Percentiles rank a stretch among this genome's conserved stretches.
Evolutionary conservation across 371 early-diverging fungal genomes (phyloP).

Genomic region (Haplosporangium sp.): DNA sequence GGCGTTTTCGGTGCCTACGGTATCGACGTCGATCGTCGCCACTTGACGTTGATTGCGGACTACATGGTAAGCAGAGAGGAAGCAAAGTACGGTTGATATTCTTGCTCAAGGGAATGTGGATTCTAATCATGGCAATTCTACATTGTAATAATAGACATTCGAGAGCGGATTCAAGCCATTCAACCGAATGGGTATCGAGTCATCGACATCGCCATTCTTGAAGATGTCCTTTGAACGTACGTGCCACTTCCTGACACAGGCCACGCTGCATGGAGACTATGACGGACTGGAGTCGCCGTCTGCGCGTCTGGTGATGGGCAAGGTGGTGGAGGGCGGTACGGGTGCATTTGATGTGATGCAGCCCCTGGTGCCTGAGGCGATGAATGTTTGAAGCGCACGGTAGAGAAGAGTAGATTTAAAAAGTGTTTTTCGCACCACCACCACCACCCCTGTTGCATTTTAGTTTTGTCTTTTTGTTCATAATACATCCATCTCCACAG

Average conservation of each 20-base stretch:
- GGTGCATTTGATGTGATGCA: slow-evolving; percentile 92
- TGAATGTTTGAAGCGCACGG: slow-evolving; percentile 12
- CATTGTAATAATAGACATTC: slow-evolving; percentile 73
- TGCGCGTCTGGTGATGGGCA: slow-evolving; percentile 93
- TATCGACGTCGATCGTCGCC: slow-evolving; percentile 96
- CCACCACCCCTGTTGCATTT: too few relatives aligned
- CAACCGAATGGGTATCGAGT: slow-evolving; percentile 93
- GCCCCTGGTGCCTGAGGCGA: slow-evolving; percentile 56
- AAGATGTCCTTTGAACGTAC: slow-evolving; percentile 99
- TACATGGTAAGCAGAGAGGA: slow-evolving; percentile 84
- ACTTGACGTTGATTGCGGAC: slow-evolving; percentile 98
- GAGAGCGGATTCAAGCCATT: slow-evolving; percentile 98
- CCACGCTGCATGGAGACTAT: slow-evolving; percentile 89
- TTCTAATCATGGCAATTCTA: not conserved
- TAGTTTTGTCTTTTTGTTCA: not conserved
- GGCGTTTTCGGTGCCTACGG: slow-evolving; percentile 98
- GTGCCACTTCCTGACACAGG: slow-evolving; percentile 92
- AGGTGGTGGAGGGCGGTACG: slow-evolving; percentile 94
- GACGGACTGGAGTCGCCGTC: slow-evolving; percentile 93
- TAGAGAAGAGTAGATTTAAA: not conserved
- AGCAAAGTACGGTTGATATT: not conserved
- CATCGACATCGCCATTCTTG: slow-evolving; percentile 93
- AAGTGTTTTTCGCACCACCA: not conserved
- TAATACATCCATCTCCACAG: not conserved
- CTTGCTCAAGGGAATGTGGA: not conserved